These are phyloP conservation scores for Entomophthora muscae DNA, from an alignment of 371 early-diverging fungal species.

Conservation along the genomic window DNA sequence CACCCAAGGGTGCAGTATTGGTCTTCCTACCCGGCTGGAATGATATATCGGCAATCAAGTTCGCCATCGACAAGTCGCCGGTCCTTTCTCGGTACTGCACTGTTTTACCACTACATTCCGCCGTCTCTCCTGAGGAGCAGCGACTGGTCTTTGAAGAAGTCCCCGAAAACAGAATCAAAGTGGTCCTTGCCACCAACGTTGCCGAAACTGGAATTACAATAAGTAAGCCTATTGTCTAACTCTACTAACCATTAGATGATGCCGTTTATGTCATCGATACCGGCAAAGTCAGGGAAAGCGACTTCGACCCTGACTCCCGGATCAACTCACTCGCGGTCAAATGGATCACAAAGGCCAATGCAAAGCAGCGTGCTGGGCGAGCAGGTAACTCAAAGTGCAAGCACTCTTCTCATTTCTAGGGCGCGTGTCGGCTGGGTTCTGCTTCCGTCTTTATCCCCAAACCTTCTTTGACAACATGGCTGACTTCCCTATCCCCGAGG, in stretches of 20 bases:
- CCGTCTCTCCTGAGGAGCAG: conserved; percentile 36
- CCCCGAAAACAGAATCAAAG: conserved; percentile 36
- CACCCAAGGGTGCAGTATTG: conserved; percentile 33
- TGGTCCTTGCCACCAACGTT: conserved; percentile 74
- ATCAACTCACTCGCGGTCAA: conserved; percentile 37
- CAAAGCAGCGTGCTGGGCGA: conserved; percentile 60
- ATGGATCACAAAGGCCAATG: conserved; percentile 45
- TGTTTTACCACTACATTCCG: conserved; percentile 75
- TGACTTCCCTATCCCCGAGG: conserved; percentile 34
- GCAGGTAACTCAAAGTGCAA: conserved; percentile 39
- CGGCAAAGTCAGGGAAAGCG: conserved; percentile 42
- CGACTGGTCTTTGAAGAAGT: conserved; percentile 40
- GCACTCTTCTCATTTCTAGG: conserved; percentile 28
- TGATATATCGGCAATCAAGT: conserved; percentile 27
- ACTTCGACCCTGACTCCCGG: conserved; percentile 22
- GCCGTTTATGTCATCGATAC: conserved; percentile 65
- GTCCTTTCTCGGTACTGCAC: conserved; percentile 31
- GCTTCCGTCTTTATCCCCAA: conserved; percentile 33
- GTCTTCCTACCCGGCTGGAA: conserved; percentile 58
- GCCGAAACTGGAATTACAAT: conserved; percentile 87
- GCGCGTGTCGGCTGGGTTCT: conserved; percentile 39
- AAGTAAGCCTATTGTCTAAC: conserved; percentile 22
- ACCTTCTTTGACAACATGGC: conserved; percentile 19
- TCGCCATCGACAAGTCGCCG: conserved; percentile 11
- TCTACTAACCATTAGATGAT: conserved; percentile 17